These are phyloP conservation scores for Byssothecium circinans DNA, from an alignment of 2,329 filamentous ascomycete species.

Conservation along the genomic window DNA sequence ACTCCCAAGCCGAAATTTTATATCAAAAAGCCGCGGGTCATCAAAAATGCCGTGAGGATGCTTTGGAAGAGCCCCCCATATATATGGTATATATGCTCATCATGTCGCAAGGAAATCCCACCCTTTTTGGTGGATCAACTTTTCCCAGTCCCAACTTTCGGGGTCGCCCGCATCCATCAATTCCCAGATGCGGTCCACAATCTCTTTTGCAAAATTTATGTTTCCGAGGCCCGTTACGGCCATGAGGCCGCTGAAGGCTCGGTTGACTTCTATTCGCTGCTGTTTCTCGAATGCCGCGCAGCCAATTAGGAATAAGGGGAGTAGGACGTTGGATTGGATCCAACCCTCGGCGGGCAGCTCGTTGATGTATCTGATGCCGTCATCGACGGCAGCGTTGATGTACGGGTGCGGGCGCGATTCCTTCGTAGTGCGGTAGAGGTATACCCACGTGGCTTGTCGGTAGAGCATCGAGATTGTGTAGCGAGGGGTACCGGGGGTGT, in stretches of 20 bases:
- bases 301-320: slow-evolving; percentile 63
- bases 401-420: slow-evolving; percentile 58
- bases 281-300: slow-evolving; percentile 60
- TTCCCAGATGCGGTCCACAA: slow-evolving; percentile 61
- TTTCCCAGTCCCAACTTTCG: slow-evolving; percentile 66
- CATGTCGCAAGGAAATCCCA: slow-evolving; percentile 65
- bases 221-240: slow-evolving; percentile 61
- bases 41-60: neutral
- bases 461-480: slow-evolving; percentile 62
- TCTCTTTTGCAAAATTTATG: slow-evolving; percentile 57
- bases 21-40: neutral
- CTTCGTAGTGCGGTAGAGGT: slow-evolving; percentile 63
- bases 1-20: neutral
- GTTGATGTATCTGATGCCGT: slow-evolving; percentile 60
- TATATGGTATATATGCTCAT: slow-evolving; percentile 5
- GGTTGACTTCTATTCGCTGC: slow-evolving; percentile 59
- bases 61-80: no score
- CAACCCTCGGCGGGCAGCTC: slow-evolving; percentile 57
- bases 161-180: slow-evolving; percentile 60
- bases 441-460: slow-evolving; percentile 65
- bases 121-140: slow-evolving; percentile 58
- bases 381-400: slow-evolving; percentile 60
- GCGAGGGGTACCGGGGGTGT: slow-evolving; percentile 54
- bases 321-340: slow-evolving; percentile 61
- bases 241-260: slow-evolving; percentile 58